Percentiles rank a stretch among this genome's conserved stretches.
Conservation (phyloP, 225 moss, liverwort and hornwort species). For the Polytrichum formosum region DNA sequence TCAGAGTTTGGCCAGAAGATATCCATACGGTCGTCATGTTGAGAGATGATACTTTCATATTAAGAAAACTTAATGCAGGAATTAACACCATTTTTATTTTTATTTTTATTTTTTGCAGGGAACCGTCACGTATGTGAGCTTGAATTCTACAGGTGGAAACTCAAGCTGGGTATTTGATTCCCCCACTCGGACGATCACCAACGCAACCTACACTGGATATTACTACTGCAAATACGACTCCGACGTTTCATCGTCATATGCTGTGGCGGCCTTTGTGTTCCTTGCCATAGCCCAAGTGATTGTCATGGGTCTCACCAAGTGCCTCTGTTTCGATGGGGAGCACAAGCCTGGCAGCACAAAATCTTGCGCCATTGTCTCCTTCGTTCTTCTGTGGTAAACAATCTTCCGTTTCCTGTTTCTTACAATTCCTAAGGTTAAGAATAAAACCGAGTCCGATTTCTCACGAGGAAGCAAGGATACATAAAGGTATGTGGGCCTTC, state of each 20-base stretch:
- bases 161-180: slow-evolving; percentile 31
- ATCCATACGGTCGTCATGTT: no score
- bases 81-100: no score
- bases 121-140: slow-evolving; percentile 35
- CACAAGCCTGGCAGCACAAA: slow-evolving; percentile 55
- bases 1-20: no score
- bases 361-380: slow-evolving; percentile 62
- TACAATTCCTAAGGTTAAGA: no score
- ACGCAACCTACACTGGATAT: slow-evolving; percentile 36
- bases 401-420: no score
- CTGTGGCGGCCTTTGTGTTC: slow-evolving; percentile 63
- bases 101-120: no score
- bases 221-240: slow-evolving; percentile 78
- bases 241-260: slow-evolving; percentile 68
- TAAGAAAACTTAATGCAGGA: no score
- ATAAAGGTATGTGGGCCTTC: no score
- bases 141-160: slow-evolving; percentile 38
- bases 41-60: no score
- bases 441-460: no score
- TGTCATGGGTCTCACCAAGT: slow-evolving; percentile 64
- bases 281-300: slow-evolving; percentile 65
- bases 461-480: no score
- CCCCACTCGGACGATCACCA: slow-evolving; percentile 33
- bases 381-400: slow-evolving; percentile 57
- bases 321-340: slow-evolving; percentile 64